Percentiles rank a stretch among this genome's conserved stretches.
Conservation (phyloP, 345 rosid genomes). For the Draba incana region DNA sequence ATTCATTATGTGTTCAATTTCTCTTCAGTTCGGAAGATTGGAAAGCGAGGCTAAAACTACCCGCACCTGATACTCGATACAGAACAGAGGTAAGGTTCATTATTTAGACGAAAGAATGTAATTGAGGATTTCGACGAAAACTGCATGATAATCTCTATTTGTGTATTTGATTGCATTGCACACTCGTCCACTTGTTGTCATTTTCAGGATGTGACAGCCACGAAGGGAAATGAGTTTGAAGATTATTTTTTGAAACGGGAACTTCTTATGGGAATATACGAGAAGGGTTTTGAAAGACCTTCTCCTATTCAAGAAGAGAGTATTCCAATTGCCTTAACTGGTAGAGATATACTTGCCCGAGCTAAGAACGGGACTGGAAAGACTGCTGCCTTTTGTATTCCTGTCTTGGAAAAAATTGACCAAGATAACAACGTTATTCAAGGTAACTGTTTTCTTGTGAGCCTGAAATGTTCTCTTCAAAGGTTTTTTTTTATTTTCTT, state of each 20-base stretch:
- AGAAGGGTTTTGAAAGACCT: slow-evolving; percentile 96
- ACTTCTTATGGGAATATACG: slow-evolving; percentile 91
- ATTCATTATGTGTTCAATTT: background rate
- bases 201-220: slow-evolving; percentile 87
- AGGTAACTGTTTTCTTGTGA: slow-evolving; percentile 45
- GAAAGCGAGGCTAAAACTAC: slow-evolving; percentile 75
- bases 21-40: slow-evolving; percentile 77
- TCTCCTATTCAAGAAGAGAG: slow-evolving; percentile 99
- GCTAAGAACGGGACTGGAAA: slow-evolving; percentile 98
- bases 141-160: background rate
- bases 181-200: background rate
- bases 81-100: slow-evolving; percentile 66
- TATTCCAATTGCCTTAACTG: slow-evolving; percentile 93
- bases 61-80: slow-evolving; percentile 78
- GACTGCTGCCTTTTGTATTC: slow-evolving; percentile 93
- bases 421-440: slow-evolving; percentile 86
- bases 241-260: slow-evolving; percentile 90
- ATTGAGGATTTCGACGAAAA: background rate
- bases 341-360: slow-evolving; percentile 94
- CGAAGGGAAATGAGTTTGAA: slow-evolving; percentile 93
- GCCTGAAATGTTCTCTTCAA: background rate
- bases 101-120: background rate
- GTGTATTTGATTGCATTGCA: background rate
- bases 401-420: slow-evolving; percentile 93
- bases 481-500: background rate